These are phyloP conservation scores for Rhamnella rubrinervis DNA, from an alignment of 331 rosid species.

Conservation along the genomic window DNA sequence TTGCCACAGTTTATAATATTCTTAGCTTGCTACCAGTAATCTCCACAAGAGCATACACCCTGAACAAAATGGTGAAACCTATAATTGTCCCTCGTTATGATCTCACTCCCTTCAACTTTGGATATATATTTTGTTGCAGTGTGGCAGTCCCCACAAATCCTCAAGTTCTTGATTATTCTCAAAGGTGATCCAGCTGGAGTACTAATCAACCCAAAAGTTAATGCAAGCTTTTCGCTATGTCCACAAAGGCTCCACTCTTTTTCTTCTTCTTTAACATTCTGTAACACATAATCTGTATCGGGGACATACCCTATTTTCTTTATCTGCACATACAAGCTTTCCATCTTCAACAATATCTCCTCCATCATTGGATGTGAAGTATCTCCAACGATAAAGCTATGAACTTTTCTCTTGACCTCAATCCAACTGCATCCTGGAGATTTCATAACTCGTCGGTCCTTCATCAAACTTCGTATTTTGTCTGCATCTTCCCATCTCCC, in stretches of 20 bases:
- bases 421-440: constrained; percentile 26
- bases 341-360: constrained; percentile 8
- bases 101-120: constrained; percentile 14
- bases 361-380: constrained; percentile 5
- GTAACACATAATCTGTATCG: constrained; percentile 5
- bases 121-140: constrained; percentile 15
- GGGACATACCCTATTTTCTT: constrained; percentile 22
- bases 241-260: constrained; percentile 18
- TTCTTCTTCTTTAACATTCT: constrained; percentile 5
- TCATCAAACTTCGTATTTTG: constrained; percentile 12
- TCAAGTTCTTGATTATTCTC: constrained; percentile 25
- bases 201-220: constrained; percentile 22
- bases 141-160: constrained; percentile 21
- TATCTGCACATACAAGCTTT: constrained; percentile 18
- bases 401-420: constrained; percentile 20
- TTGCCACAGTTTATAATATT: no score
- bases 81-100: constrained; percentile 20
- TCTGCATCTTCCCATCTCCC: constrained; percentile 22
- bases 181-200: constrained; percentile 15
- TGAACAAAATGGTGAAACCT: constrained; percentile 19
- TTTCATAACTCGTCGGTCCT: constrained; percentile 16
- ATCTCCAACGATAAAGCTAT: constrained; percentile 22
- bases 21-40: constrained; percentile 4
- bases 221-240: constrained; percentile 17
- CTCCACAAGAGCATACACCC: constrained; percentile 19